Base-by-base conservation (phyloP, 306 rosid genomes). In the Corylus americana region DNA sequence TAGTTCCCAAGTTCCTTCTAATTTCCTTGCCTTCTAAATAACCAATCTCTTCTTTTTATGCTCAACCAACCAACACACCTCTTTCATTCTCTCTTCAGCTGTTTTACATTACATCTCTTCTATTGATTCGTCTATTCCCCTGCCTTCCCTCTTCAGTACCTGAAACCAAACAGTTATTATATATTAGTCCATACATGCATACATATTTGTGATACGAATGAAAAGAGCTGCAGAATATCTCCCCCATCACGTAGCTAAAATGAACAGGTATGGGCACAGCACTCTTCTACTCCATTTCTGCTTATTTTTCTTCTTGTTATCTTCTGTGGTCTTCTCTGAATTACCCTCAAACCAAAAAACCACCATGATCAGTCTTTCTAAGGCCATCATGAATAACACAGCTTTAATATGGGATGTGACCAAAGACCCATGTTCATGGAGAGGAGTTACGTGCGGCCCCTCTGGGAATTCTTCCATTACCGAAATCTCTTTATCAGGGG, bases 381-480 rank as follows among this genome's bases (percentile, higher is more conserved):
- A 45, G 3, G 71, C 10, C 67, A 73, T 90, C 6, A 3, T 4
- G 47, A 5, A 57, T 58, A 1, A 0, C 18, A 13, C 58, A 73
- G n/a, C 1, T 74, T 16, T 27, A 72, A 9, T 47, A 16, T 91
- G 97, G 95, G 59, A 75, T 76, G 47, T 17, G 1, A n/a, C 0
- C 42, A 83, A 0, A 16, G 53, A 79, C 27, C 64, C 94, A 47
- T 92, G 98, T 85, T 8, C 51, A 10, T 95, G 98, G 98, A 55
- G 71, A 4, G 92, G 98, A 39, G 87, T 95, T 54, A 68, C 0
- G 5, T 95, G 98, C 75, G 68, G 22, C 22, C 22, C 75, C 76
- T 1, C 5, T n/a, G 66, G 45, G 47, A 79, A 83, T 74, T 78
- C 91, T 14, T 69, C 80, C 47, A 75, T 95, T 4, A 57, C 5